A percentile compares a stretch with the other conserved stretches of the same genome.
These are phyloP conservation scores for Tulasnella calospora DNA, from an alignment of 768 basidiomycete species.

Conservation along the genomic window DNA sequence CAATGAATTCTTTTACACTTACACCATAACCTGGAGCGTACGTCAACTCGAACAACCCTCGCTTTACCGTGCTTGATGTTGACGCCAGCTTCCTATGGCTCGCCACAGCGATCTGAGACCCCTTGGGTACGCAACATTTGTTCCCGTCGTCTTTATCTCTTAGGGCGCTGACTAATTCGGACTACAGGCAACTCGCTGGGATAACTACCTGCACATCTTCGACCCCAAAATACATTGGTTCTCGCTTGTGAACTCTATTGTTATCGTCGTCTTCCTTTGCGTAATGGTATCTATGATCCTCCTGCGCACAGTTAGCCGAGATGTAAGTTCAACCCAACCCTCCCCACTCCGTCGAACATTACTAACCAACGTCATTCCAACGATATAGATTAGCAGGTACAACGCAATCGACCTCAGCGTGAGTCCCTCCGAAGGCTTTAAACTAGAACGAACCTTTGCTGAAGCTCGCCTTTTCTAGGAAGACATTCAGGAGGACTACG, in stretches of 20 bases:
- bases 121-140: conserved; percentile 57
- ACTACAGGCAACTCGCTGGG: conserved; percentile 87
- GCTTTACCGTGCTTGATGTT: conserved; percentile 29
- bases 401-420: conserved; percentile 90
- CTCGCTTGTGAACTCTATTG: conserved; percentile 84
- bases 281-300: conserved; percentile 92
- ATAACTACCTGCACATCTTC: conserved; percentile 89
- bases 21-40: conserved; percentile 82
- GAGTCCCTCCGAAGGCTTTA: conserved; percentile 33
- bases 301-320: conserved; percentile 76
- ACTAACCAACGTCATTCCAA: conserved; percentile 4
- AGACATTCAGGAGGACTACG: conserved; percentile 96
- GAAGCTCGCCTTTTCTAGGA: conserved; percentile 47
- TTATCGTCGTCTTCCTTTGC: conserved; percentile 87
- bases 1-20: conserved; percentile 77
- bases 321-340: conserved; percentile 49
- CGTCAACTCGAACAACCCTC: conserved; percentile 32
- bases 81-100: conserved; percentile 40
- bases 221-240: conserved; percentile 97
- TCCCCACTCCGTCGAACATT: not conserved
- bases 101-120: conserved; percentile 67
- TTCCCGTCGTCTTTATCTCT: not conserved
- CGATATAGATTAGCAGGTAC: conserved; percentile 73
- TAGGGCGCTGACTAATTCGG: conserved; percentile 1
- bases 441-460: not conserved